Evolutionary conservation across 2,329 filamentous ascomycete species (phyloP), one percentile per base, ranked within the genome.

Genomic region (Fusarium incarnatum): DNA sequence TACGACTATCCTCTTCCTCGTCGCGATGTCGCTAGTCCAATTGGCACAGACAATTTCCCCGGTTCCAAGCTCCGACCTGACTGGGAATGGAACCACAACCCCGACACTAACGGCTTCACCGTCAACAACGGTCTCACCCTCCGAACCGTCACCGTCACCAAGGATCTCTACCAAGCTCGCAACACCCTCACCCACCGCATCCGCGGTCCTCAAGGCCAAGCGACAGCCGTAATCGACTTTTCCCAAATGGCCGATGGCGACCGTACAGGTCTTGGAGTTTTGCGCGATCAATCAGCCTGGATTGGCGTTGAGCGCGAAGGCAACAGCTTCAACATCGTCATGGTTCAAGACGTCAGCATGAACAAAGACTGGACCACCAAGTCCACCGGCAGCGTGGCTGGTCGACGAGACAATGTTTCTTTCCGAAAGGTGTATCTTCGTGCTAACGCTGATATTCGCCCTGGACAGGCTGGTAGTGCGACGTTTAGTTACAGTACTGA

Each of bases 41-140:
- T 64, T 0, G 60, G 60, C 4, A 64, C 37, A 1, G 49, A 64
- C 15, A 57, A 46, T 1, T 64, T 64, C 20, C 9, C 60, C 10
- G 59, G 60, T 2, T 25, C 44, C 4, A 34, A n/a, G 12, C 60
- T 64, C 1, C 27, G 60, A 30, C 5, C 45, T 0, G 60, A 64
- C 3, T 64, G 60, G 60, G 59, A 64, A 22, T 64, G 60, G 60
- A 64, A 64, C 22, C 60, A 64, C 5, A 64, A 64, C 9, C 60
- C 60, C 0, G 59, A 48, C 5, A 64, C 49, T 2, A 64, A 32
- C 12, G 60, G 60, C 8, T 64, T 64, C 1, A 56, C 30, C 1
- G 59, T 64, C 2, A 57, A 49, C 44, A 64, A 64, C 15, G 60
- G 60, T 7, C n/a, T 64, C 2, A 64, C 59, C 6, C 25, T 64